These are phyloP conservation scores for Serendipita vermifera DNA, from an alignment of 768 basidiomycete genomes.

Conservation along the genomic window DNA sequence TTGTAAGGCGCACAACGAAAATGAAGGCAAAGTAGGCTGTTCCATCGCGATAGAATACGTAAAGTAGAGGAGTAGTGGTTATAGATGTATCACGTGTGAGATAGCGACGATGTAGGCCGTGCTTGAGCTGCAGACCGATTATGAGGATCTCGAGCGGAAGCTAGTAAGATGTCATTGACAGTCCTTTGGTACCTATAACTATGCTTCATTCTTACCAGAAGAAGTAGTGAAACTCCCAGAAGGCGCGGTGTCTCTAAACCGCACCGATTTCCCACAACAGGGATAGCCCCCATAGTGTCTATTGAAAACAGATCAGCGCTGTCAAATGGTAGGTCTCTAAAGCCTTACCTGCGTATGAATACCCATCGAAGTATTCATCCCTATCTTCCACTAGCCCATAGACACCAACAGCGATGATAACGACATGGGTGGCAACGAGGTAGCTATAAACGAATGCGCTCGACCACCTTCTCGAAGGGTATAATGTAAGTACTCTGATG, in stretches of 20 bases:
- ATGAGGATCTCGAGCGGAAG: not conserved
- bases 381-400: no score
- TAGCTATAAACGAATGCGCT: not conserved
- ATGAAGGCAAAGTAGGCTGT: not conserved
- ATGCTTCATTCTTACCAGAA: no score
- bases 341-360: no score
- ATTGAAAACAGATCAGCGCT: no score
- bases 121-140: not conserved
- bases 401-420: not conserved
- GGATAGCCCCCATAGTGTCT: no score
- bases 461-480: not conserved
- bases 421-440: not conserved
- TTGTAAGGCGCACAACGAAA: not conserved
- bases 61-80: not conserved
- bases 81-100: not conserved
- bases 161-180: not conserved
- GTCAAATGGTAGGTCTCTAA: no score
- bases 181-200: not conserved
- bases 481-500: not conserved
- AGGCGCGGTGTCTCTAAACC: not conserved
- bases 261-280: no score
- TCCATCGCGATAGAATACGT: not conserved
- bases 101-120: not conserved
- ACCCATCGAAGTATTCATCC: no score
- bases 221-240: not conserved